A percentile compares a stretch with the other conserved stretches of the same genome.
These are phyloP conservation scores for Botrytis sinoallii DNA, from an alignment of 2,329 filamentous ascomycete genomes.

Conservation along the genomic window DNA sequence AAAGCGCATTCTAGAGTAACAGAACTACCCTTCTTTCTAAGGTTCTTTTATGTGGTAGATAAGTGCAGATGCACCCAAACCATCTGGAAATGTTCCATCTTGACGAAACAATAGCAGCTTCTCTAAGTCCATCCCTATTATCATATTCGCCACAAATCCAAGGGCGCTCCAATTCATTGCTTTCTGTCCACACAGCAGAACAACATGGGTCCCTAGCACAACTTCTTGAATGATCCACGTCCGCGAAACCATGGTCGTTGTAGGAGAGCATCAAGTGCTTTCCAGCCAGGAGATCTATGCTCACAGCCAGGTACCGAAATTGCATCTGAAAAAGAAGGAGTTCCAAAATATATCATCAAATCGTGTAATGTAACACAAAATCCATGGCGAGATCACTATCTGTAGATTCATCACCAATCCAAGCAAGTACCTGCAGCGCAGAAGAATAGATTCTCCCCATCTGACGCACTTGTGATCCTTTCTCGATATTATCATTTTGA, in stretches of 20 bases:
- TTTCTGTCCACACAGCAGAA: not conserved
- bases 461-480: not conserved
- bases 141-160: not conserved
- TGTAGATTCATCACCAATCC: not conserved
- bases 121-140: not conserved
- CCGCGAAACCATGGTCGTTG: not conserved
- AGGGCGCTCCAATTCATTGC: not conserved
- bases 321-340: not conserved
- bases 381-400: not conserved
- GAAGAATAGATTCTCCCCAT: not conserved
- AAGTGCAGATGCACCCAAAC: not conserved
- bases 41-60: not conserved
- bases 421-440: not conserved
- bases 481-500: not conserved
- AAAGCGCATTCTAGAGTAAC: not conserved
- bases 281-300: not conserved
- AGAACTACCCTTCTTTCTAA: not conserved
- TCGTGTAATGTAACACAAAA: not conserved
- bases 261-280: not conserved
- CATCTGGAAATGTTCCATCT: not conserved
- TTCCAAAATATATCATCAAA: not conserved
- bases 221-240: not conserved
- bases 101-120: not conserved
- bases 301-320: not conserved
- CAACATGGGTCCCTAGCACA: not conserved